A percentile compares a stretch with the other conserved stretches of the same genome.
phyloP scores from a whole-genome alignment of 1,139 yeast species.

The Lodderomyces elongisporus region DNA sequence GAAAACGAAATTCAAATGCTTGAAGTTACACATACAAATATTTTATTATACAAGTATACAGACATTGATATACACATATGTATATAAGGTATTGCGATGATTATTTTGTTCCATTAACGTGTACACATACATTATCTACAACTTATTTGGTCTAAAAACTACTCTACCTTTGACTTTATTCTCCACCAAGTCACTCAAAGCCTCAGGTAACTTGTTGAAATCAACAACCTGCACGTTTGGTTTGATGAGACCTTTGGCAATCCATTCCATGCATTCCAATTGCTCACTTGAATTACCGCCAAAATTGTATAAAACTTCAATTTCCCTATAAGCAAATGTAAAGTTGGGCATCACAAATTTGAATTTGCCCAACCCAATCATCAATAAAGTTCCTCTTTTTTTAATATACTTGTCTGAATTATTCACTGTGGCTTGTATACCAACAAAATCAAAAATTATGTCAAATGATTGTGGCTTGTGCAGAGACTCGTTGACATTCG shows the following conservation, averaged over 20 bases:
- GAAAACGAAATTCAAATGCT: too few species aligned
- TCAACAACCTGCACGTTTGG: conserved; percentile 32
- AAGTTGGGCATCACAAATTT: conserved; percentile 29
- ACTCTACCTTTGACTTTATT: conserved; percentile 44
- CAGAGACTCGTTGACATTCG: conserved; percentile 23
- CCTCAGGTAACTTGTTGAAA: conserved; percentile 34
- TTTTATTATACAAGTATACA: too few species aligned
- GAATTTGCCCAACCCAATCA: conserved; percentile 41
- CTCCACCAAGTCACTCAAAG: conserved; percentile 28
- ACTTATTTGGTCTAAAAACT: conserved; percentile 33
- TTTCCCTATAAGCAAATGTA: conserved; percentile 39
- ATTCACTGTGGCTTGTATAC: conserved; percentile 35
- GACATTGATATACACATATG: too few species aligned
- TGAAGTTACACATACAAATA: too few species aligned
- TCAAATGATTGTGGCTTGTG: conserved; percentile 33
- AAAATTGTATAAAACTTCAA: conserved; percentile 36
- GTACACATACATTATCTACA: too few species aligned
- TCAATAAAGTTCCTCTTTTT: conserved; percentile 35
- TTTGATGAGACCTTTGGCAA: conserved; percentile 33
- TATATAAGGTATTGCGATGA: too few species aligned
- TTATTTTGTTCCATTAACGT: too few species aligned
- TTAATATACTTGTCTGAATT: conserved; percentile 30
- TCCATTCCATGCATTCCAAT: conserved; percentile 41
- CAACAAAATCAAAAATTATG: conserved; percentile 43
- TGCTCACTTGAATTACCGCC: conserved; percentile 48